Evolutionary conservation across 2,329 filamentous ascomycete genomes (phyloP), one percentile per base, ranked within the genome.

Genomic region (Monilinia fructicola): DNA sequence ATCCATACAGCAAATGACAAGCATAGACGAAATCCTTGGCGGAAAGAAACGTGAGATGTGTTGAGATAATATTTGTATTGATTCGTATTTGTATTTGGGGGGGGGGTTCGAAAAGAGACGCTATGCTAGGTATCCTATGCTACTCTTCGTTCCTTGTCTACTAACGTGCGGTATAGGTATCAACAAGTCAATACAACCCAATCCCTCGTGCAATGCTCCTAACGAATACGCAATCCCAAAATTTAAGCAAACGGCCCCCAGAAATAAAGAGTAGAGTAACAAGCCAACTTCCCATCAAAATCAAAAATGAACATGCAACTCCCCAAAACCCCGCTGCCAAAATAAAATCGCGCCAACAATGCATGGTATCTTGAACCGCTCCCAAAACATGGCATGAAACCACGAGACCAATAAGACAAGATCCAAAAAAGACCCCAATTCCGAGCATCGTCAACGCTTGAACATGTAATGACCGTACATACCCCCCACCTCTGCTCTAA

Each of bases 381-480:
- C 31, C n/a, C 11, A 18, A 50, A 18, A 38, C 26, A 50, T 50
- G 28, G 31, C 44, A 50, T 50, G 18, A 50, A 38, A 16, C 21
- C 44, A 50, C 50, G 44, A 60, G 44, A 50, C 44, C n/a, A 38
- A 60, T 9, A 7, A 50, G 44, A 38, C 50, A 50, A 50, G 28
- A 26, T 60, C 44, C 44, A 21, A 48, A n/a, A 35, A 10, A n/a
- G 44, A 21, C 40, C 23, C 40, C 14, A 4, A 44, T 48, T 16
- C 26, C 26, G 12, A 42, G 7, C 35, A 44, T 48, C 40, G 26
- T 66, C 60, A 74, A 38, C 73, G 65, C 74, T 84, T 84, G 73
- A 85, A 86, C 81, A 85, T 85, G 72, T 85, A 86, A 74, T 84
- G 82, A 52, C 83, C 84, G 73, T 86, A 86, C 73, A 86, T 81